Conservation (phyloP, 495 filamentous ascomycete species). For the Aspergillus kassunensis region DNA sequence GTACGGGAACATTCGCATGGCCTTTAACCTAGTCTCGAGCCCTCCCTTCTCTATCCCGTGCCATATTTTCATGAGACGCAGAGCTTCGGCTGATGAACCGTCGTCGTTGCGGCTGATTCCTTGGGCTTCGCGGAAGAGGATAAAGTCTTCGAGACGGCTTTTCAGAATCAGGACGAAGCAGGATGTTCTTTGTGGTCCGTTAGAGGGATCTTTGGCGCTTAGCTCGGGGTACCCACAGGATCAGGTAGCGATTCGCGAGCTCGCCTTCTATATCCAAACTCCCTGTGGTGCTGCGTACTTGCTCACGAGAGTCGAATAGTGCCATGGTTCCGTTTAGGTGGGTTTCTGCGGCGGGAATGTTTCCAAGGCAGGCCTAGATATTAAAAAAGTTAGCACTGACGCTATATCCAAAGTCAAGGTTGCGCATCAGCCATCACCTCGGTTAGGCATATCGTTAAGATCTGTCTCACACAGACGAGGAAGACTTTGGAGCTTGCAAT, state of each 20-base stretch:
- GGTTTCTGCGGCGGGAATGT: neutral
- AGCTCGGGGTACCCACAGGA: neutral
- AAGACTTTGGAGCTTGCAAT: neutral
- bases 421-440: neutral
- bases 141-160: neutral
- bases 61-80: neutral
- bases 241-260: neutral
- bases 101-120: neutral
- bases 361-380: neutral
- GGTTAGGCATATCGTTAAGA: neutral
- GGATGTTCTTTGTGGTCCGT: neutral
- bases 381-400: neutral
- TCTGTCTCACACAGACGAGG: neutral
- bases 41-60: neutral
- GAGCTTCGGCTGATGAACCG: neutral
- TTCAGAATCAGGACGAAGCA: neutral
- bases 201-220: neutral
- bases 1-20: neutral
- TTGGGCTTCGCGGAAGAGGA: neutral
- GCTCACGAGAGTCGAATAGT: neutral
- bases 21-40: neutral
- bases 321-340: neutral
- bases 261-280: neutral
- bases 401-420: neutral
- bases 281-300: neutral